Conservation (phyloP, 495 filamentous ascomycete species). For the Neurospora sp. region DNA sequence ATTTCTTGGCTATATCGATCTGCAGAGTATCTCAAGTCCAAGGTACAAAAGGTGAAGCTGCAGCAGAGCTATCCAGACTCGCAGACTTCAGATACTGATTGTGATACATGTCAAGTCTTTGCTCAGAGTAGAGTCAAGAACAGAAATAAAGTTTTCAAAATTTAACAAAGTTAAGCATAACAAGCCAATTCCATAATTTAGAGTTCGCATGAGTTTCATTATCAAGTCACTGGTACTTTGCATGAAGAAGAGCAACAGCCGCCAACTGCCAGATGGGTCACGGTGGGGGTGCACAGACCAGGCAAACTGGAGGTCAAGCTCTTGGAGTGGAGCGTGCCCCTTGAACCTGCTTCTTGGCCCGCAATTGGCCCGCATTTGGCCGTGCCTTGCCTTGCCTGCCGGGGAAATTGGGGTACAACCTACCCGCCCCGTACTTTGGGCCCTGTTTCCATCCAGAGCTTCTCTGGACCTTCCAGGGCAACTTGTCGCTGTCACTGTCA, state of each 20-base stretch:
- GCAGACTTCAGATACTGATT: background rate
- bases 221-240: background rate
- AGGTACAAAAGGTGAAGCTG: background rate
- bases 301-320: background rate
- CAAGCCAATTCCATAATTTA: background rate
- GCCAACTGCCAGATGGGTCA: background rate
- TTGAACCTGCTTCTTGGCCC: background rate
- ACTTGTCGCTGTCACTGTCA: background rate
- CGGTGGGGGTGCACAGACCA: background rate
- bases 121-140: background rate
- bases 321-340: background rate
- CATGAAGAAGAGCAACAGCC: background rate
- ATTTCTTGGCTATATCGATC: background rate
- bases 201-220: background rate
- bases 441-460: background rate
- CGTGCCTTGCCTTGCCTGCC: background rate
- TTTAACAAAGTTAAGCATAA: background rate
- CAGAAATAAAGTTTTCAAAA: background rate
- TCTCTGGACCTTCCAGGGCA: background rate
- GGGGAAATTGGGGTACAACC: background rate
- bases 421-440: background rate
- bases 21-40: background rate
- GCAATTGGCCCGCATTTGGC: background rate
- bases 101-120: background rate
- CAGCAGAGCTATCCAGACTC: background rate